Evolutionary conservation across 2,329 filamentous ascomycete genomes (phyloP), one percentile per base, ranked within the genome.

Genomic region (Botrytis hyacinthi): DNA sequence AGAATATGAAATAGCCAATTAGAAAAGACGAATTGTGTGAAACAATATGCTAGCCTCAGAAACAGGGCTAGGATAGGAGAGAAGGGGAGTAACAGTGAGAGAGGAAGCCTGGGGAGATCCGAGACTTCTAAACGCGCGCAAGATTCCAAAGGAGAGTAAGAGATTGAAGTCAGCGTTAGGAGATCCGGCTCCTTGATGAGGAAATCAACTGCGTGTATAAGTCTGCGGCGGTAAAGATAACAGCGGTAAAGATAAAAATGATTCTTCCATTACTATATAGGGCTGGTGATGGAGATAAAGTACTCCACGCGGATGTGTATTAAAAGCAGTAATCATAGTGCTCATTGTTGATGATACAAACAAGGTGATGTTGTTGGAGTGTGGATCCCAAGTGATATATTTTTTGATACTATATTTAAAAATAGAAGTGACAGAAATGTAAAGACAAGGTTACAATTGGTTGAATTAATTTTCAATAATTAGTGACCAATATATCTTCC

Each of bases 401-500:
- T 54, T 68, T 59, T 59, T n/a, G 54, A 54, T 51, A 26, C 70
- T 54, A 63, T 37, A 42, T 48, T 65, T 63, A 71, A 54, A 69
- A 71, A 71, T 65, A 65, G 69, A 71, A 65, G 29, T 40, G 68
- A 60, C 40, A 37, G 51, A 61, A 32, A 44, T 35, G 51, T 5
- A 35, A 44, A 40, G 46, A 40, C 46, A 40, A 29, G 65, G 65
- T 29, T 54, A 12, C 18, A 4, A 40, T 67, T 67, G 65, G 65
- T 14, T 40, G 46, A 9, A 26, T 54, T 29, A 57, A 54, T 40
- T 40, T 68, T 16, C 65, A 68, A 68, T 68, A 68, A 68, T 57
- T 42, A 68, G 51, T 54, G 65, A 68, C 66, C 48, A 57, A 69
- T 69, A 69, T 69, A 69, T 69, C 66, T 37, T 57, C 66, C 66